Conservation (phyloP, 1,284 basidiomycete species). For the Cerrena zonata region DNA sequence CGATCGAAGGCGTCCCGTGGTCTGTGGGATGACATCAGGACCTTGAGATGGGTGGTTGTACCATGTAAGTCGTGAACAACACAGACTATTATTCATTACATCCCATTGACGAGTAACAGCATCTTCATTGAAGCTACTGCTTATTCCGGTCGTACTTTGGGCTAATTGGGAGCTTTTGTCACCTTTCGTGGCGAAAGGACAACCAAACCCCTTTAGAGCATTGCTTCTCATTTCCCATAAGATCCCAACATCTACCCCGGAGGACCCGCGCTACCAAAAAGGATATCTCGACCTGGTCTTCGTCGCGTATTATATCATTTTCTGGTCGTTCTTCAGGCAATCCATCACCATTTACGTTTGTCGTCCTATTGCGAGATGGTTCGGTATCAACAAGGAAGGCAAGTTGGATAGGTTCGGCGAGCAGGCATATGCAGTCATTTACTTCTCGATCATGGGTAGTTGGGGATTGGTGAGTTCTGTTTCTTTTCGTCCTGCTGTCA, state of each 20-base stretch:
- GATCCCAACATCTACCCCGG: slow-evolving; percentile 46
- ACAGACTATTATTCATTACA: not conserved
- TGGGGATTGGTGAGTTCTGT: slow-evolving; percentile 69
- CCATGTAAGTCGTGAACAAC: slow-evolving; percentile 56
- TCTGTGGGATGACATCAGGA: slow-evolving; percentile 42
- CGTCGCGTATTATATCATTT: slow-evolving; percentile 80
- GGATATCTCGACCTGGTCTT: slow-evolving; percentile 78
- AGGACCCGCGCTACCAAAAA: slow-evolving; percentile 70
- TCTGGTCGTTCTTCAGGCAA: slow-evolving; percentile 90
- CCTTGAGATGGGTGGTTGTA: slow-evolving; percentile 67
- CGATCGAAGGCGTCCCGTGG: slow-evolving; percentile 24
- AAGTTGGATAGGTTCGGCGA: slow-evolving; percentile 86
- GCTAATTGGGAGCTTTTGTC: slow-evolving; percentile 63
- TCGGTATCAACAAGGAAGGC: slow-evolving; percentile 60
- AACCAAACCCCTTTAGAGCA: slow-evolving; percentile 70
- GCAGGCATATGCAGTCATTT: slow-evolving; percentile 82
- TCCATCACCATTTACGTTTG: slow-evolving; percentile 66
- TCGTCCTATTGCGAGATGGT: slow-evolving; percentile 63
- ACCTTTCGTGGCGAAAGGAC: slow-evolving; percentile 42
- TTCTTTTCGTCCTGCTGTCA: no score
- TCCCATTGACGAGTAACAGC: slow-evolving; percentile 32
- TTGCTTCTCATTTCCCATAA: slow-evolving; percentile 76
- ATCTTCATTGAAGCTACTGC: slow-evolving; percentile 67
- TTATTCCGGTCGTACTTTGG: slow-evolving; percentile 69
- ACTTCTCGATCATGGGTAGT: slow-evolving; percentile 66